These are phyloP conservation scores for Tetrahymena elliotti DNA, from an alignment of 73 alveolate species.

Conservation along the genomic window DNA sequence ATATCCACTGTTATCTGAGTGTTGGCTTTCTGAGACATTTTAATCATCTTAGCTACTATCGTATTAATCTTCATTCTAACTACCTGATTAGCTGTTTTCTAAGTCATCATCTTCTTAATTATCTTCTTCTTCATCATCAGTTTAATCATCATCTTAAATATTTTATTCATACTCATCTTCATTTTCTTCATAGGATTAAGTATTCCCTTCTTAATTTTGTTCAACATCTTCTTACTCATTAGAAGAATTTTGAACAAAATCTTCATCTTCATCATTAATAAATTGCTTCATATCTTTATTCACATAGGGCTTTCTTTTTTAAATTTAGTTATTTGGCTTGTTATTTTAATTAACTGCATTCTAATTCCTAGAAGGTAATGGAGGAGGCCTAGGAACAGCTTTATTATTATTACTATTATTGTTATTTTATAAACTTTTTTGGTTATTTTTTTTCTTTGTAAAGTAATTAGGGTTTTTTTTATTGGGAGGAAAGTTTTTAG, in stretches of 20 bases:
- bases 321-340: background rate
- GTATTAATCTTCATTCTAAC: background rate
- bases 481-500: background rate
- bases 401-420: too few relatives aligned
- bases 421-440: too few relatives aligned
- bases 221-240: background rate
- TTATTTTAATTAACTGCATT: background rate
- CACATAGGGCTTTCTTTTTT: background rate
- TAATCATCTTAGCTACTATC: background rate
- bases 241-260: background rate
- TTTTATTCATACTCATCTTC: background rate
- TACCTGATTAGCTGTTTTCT: background rate
- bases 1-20: background rate
- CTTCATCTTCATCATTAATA: background rate
- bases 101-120: background rate
- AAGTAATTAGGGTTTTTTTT: too few relatives aligned
- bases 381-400: background rate
- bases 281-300: background rate
- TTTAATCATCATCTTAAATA: background rate
- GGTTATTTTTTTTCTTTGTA: background rate
- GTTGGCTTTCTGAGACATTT: background rate
- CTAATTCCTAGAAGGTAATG: background rate
- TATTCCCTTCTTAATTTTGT: background rate
- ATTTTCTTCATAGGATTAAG: background rate
- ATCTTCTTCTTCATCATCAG: background rate